phyloP scores from a whole-genome alignment of 495 filamentous ascomycete species.

The Tuber aestivum region DNA sequence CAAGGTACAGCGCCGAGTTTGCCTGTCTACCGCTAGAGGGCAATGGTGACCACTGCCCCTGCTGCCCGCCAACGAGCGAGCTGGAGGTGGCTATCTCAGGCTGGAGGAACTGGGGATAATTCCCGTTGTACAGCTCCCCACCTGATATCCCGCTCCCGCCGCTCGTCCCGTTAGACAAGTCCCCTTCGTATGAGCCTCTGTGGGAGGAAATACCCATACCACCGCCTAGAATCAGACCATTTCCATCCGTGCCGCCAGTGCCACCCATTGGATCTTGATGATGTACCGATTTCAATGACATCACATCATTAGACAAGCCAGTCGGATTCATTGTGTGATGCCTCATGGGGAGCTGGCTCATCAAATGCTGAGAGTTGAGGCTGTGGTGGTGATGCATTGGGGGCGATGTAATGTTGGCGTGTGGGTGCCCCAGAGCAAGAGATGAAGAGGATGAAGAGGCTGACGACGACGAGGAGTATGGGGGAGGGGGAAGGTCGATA shows the following conservation, averaged over 20 bases:
- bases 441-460: slow-evolving; percentile 17
- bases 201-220: slow-evolving; percentile 23
- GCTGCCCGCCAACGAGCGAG: slow-evolving; percentile 19
- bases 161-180: slow-evolving; percentile 21
- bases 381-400: slow-evolving; percentile 19
- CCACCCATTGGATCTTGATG: slow-evolving; percentile 29
- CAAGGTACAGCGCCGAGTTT: slow-evolving; percentile 20
- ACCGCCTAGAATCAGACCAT: slow-evolving; percentile 19
- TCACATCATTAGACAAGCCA: slow-evolving; percentile 9
- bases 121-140: slow-evolving; percentile 32
- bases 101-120: slow-evolving; percentile 33
- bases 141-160: neutral
- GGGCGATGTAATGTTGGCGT: neutral
- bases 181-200: slow-evolving; percentile 27
- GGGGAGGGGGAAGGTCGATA: slow-evolving; percentile 34
- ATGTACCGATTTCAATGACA: slow-evolving; percentile 23
- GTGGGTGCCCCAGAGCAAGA: slow-evolving; percentile 28
- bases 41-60: slow-evolving; percentile 22
- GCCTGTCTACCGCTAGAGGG: slow-evolving; percentile 8
- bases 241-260: slow-evolving; percentile 6
- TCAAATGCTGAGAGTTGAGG: slow-evolving; percentile 18
- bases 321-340: slow-evolving; percentile 20
- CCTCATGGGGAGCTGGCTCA: slow-evolving; percentile 21
- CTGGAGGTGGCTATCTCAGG: slow-evolving; percentile 21
- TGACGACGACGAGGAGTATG: slow-evolving; percentile 24